A percentile compares a stretch with the other conserved stretches of the same genome.
Conservation (phyloP, 441 rosid genomes). For the Erysimum cheiri region DNA sequence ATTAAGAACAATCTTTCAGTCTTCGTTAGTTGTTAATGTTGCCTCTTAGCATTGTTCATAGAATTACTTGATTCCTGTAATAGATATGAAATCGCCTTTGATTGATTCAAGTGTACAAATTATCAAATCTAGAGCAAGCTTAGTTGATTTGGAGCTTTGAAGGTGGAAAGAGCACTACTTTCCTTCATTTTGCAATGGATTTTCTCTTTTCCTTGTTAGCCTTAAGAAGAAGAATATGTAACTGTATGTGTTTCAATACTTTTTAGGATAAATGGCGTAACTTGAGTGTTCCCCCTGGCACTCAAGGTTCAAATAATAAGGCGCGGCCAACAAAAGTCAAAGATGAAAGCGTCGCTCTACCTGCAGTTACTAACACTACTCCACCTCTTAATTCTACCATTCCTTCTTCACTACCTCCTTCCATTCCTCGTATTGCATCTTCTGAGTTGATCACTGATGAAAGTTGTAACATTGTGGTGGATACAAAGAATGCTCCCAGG, state of each 20-base stretch:
- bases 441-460: slow-evolving; percentile 48
- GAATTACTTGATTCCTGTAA: not conserved
- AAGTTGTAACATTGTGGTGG: slow-evolving; percentile 42
- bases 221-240: slow-evolving; percentile 14
- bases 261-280: slow-evolving; percentile 91
- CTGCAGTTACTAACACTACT: slow-evolving; percentile 42
- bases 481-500: slow-evolving; percentile 60
- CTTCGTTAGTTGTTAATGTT: not conserved
- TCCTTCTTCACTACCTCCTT: slow-evolving; percentile 46
- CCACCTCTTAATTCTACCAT: slow-evolving; percentile 36
- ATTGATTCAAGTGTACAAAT: slow-evolving; percentile 14
- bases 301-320: slow-evolving; percentile 62
- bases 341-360: slow-evolving; percentile 44
- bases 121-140: not conserved
- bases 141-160: slow-evolving; percentile 8
- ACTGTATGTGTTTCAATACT: slow-evolving; percentile 20
- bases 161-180: slow-evolving; percentile 9
- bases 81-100: not conserved
- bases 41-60: not conserved
- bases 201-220: slow-evolving; percentile 12
- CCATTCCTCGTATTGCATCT: slow-evolving; percentile 46
- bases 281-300: slow-evolving; percentile 63
- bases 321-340: slow-evolving; percentile 55
- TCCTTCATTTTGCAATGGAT: not conserved
- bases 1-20: slow-evolving; percentile 3